Evolutionary conservation across 495 filamentous ascomycete species (phyloP), one percentile per base, ranked within the genome.

Genomic region (Penicillium lividum): DNA sequence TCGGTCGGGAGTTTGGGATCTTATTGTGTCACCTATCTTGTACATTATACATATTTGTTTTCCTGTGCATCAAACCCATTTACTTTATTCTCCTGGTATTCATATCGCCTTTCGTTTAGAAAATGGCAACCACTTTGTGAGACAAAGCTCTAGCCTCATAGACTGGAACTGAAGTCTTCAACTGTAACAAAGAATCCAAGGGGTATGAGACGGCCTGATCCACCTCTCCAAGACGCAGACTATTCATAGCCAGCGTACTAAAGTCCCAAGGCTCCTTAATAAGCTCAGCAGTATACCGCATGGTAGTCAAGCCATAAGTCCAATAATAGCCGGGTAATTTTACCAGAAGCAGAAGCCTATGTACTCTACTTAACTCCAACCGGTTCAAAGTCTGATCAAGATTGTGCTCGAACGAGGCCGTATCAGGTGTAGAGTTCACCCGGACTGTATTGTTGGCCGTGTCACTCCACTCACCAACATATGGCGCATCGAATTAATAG

Each of bases 21-120:
- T 61, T 30, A 48, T 59, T 30, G 6, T 65, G 28, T 59, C 53
- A 58, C 59, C 53, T 56, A 38, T 65, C 51, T 58, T 68, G 66
- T 68, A 68, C 56, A 68, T 59, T 68, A 68, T 66, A 68, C 66
- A 67, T 59, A 54, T 62, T 44, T 25, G 27, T 56, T 49, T 29
- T 34, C 53, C 49, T 53, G 34, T 57, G 57, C 57, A 60, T 64
- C 31, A 36, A 52, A 18, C 4, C 28, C 16, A 22, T 25, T 46
- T 25, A 7, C 7, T 46, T 46, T 27, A 27, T 46, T 46, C 1
- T 46, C 10, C 43, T 46, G 43, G 27, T 25, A 46, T 28, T 7
- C 18, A 9, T 9, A 36, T 11, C 1, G 33, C 8, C 33, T 33
- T 31, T 33, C 33, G 10, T 36, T 13, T 9, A 4, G 33, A 11